phyloP scores from a whole-genome alignment of 345 rosid genomes.

The Citrus inodora region DNA sequence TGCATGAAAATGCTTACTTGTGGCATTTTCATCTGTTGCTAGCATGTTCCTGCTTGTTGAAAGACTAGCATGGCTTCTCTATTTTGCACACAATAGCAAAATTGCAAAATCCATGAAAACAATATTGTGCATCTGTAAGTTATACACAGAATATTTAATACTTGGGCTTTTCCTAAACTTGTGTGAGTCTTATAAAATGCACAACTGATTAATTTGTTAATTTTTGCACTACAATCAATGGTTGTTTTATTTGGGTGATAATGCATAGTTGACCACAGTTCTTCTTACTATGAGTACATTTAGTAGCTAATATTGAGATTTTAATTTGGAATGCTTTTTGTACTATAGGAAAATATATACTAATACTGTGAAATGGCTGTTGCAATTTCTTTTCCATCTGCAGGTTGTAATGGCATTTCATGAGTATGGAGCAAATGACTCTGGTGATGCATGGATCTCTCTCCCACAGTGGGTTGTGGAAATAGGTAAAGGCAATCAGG shows the following conservation, averaged over 20 bases:
- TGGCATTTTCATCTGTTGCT: not conserved
- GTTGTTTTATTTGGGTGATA: not conserved
- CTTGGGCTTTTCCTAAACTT: not conserved
- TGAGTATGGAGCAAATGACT: constrained; percentile 66
- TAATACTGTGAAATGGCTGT: constrained; percentile 14
- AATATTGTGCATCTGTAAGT: not conserved
- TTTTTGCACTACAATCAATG: not conserved
- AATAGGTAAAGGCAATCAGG: constrained; percentile 83
- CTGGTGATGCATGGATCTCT: constrained; percentile 50
- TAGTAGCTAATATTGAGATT: not conserved
- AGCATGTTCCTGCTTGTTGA: not conserved
- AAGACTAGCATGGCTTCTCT: not conserved
- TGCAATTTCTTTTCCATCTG: constrained; percentile 27
- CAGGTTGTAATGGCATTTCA: constrained; percentile 97
- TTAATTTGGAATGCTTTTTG: not conserved
- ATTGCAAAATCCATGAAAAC: not conserved
- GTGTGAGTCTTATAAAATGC: not conserved
- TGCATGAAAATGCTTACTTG: not conserved
- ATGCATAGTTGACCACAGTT: not conserved
- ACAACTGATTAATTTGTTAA: not conserved
- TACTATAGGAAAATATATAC: not conserved
- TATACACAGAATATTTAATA: not conserved
- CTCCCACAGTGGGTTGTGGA: constrained; percentile 95
- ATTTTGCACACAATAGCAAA: not conserved
- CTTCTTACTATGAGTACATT: not conserved